These are phyloP conservation scores for Boletus huronensis DNA, from an alignment of 768 basidiomycete genomes.

Conservation along the genomic window DNA sequence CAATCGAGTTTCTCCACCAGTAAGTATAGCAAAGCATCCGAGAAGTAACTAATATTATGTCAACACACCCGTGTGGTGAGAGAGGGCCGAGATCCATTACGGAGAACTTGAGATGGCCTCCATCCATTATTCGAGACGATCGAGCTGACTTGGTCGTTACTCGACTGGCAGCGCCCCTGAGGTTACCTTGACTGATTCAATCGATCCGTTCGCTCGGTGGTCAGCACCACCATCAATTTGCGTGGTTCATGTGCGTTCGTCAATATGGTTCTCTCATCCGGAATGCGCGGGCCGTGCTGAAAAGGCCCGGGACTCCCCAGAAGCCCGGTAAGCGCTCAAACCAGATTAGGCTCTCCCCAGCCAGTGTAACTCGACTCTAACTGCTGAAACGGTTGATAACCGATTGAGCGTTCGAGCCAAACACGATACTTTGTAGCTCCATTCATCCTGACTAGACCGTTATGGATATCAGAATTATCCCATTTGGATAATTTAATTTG, in stretches of 20 bases:
- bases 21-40: background rate
- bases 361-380: background rate
- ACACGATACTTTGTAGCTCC: background rate
- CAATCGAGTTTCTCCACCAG: background rate
- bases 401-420: background rate
- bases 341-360: background rate
- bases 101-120: background rate
- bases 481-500: slow-evolving; percentile 9
- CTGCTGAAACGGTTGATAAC: background rate
- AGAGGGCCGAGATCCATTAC: background rate
- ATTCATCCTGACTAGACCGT: background rate
- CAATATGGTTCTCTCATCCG: slow-evolving; percentile 2
- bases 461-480: background rate
- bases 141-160: background rate
- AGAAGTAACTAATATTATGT: background rate
- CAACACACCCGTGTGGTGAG: background rate
- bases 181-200: background rate
- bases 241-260: background rate
- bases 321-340: background rate
- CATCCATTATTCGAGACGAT: background rate
- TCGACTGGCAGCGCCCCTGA: background rate
- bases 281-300: slow-evolving; percentile 6
- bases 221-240: background rate
- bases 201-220: background rate
- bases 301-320: background rate